phyloP scores from a whole-genome alignment of 2,329 filamentous ascomycete genomes.

The Ophiosphaerella korrae region DNA sequence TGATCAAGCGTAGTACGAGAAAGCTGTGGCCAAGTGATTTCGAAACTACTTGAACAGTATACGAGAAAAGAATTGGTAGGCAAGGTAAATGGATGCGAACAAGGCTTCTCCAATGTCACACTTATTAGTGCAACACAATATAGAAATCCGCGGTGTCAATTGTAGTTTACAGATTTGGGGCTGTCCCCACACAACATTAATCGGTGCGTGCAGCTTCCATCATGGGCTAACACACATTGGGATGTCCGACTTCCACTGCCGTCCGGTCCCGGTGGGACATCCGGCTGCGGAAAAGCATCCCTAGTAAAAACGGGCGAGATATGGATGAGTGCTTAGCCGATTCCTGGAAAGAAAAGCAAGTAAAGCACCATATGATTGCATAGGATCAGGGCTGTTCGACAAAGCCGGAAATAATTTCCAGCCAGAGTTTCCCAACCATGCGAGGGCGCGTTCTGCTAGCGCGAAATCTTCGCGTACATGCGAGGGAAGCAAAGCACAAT shows the following conservation, averaged over 20 bases:
- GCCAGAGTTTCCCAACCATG: not conserved
- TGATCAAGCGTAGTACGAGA: too few relatives aligned
- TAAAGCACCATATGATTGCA: slow-evolving; percentile 19
- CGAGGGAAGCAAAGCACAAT: not conserved
- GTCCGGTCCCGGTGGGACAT: slow-evolving; percentile 36
- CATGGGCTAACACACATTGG: slow-evolving; percentile 27
- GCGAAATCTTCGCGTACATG: too few relatives aligned
- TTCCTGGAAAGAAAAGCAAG: slow-evolving; percentile 16
- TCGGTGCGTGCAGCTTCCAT: slow-evolving; percentile 27
- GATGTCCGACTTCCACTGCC: slow-evolving; percentile 39
- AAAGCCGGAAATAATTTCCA: slow-evolving; percentile 28
- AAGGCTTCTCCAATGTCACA: not conserved
- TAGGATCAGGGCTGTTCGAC: not conserved
- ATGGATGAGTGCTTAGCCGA: slow-evolving; percentile 37
- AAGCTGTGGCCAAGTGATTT: too few relatives aligned
- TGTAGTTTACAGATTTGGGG: slow-evolving; percentile 22
- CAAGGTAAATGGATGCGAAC: not conserved
- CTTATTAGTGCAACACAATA: not conserved
- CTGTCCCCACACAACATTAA: slow-evolving; percentile 36
- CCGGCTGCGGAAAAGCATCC: slow-evolving; percentile 26
- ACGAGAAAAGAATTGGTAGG: too few relatives aligned
- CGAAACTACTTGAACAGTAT: too few relatives aligned
- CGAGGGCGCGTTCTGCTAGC: slow-evolving; percentile 4
- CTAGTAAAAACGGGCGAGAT: slow-evolving; percentile 13
- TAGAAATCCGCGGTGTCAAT: slow-evolving; percentile 4